Conservation (phyloP, 805 yeast genomes). For the Yarrowia sp. region DNA sequence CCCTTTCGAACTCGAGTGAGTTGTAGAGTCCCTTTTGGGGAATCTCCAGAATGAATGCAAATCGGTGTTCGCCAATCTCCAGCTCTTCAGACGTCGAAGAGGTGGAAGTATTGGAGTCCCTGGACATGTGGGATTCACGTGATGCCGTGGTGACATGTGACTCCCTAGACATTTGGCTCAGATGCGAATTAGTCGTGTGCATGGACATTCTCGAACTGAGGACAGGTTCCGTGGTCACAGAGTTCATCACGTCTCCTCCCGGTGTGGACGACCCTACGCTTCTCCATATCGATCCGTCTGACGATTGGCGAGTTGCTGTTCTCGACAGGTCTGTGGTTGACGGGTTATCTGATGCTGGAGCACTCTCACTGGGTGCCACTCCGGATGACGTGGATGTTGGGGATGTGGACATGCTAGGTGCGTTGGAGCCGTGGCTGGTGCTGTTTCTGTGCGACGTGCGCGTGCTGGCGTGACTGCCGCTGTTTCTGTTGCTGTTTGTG, state of each 20-base stretch:
- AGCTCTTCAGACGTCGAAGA: slow-evolving; percentile 14
- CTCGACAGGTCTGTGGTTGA: background rate
- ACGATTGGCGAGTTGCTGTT: background rate
- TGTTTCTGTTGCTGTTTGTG: slow-evolving; percentile 5
- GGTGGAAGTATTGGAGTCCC: slow-evolving; percentile 2
- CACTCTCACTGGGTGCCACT: too few relatives aligned
- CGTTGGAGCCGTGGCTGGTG: background rate
- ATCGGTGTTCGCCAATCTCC: slow-evolving; percentile 74
- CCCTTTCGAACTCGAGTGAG: slow-evolving; percentile 81
- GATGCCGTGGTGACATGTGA: slow-evolving; percentile 3
- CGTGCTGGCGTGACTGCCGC: background rate
- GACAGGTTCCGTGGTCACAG: background rate
- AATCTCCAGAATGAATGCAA: slow-evolving; percentile 83
- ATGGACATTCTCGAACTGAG: slow-evolving; percentile 19
- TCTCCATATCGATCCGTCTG: slow-evolving; percentile 14
- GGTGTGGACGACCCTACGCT: background rate
- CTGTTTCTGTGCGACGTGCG: background rate
- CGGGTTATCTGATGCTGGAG: too few relatives aligned
- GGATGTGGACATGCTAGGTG: slow-evolving; percentile 4
- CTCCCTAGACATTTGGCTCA: background rate
- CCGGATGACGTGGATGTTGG: background rate
- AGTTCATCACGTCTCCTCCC: background rate
- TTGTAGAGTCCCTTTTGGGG: slow-evolving; percentile 77
- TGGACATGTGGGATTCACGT: background rate
- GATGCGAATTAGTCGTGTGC: slow-evolving; percentile 22